Evolutionary conservation across 2,329 filamentous ascomycete species (phyloP).

Genomic region (Diplodia corticola): DNA sequence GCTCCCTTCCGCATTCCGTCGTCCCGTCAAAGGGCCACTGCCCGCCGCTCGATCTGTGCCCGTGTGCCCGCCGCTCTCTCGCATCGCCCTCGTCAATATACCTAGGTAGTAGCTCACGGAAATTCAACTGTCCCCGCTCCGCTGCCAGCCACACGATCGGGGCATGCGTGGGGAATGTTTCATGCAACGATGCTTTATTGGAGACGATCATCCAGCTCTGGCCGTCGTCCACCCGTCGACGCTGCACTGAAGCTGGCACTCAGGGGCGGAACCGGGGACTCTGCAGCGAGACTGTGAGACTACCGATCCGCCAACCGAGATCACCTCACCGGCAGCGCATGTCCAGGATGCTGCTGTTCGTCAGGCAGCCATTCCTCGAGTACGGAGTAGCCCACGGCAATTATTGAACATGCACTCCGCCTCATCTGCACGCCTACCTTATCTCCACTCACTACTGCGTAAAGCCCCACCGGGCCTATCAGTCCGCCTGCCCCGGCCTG

Average conservation of each 20-base stretch:
- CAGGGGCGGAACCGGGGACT: neutral
- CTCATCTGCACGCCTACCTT: neutral
- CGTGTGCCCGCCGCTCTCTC: neutral
- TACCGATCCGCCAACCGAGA: neutral
- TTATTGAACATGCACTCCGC: neutral
- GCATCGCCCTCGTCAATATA: neutral
- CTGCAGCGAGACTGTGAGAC: neutral
- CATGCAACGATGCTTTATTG: neutral
- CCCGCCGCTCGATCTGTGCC: neutral
- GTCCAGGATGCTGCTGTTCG: neutral
- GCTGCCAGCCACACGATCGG: constrained; percentile 1
- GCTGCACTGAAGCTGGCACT: neutral
- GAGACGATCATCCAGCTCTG: neutral
- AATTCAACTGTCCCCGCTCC: neutral
- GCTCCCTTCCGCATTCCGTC: constrained; percentile 6
- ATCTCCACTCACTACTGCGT: neutral
- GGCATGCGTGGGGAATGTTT: constrained; percentile 7
- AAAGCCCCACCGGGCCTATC: neutral
- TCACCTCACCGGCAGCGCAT: neutral
- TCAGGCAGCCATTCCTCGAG: no score
- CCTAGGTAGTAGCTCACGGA: neutral
- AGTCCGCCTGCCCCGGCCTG: neutral
- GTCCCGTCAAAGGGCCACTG: neutral
- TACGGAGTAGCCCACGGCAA: no score
- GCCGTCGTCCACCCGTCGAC: neutral